phyloP scores from a whole-genome alignment of 2,329 filamentous ascomycete genomes.

The Pseudogymnoascus verrucosus region DNA sequence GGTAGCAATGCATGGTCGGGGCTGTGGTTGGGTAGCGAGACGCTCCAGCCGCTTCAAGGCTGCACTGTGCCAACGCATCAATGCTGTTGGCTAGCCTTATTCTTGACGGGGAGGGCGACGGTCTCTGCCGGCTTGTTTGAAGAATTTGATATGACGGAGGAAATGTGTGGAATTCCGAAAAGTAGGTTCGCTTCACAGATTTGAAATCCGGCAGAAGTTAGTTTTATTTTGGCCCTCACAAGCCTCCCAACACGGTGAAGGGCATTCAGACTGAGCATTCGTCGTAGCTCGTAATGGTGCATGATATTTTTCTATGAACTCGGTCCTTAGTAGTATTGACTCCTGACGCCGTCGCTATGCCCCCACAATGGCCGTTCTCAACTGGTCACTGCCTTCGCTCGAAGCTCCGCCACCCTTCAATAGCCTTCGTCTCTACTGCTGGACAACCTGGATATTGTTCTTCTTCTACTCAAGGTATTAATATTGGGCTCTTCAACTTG shows the following conservation, averaged over 20 bases:
- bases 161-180: not conserved
- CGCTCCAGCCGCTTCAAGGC: constrained; percentile 34
- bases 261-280: not conserved
- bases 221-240: not conserved
- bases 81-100: constrained; percentile 8
- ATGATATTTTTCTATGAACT: constrained; percentile 8
- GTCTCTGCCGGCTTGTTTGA: not conserved
- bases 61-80: constrained; percentile 19
- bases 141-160: not conserved
- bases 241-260: not conserved
- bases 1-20: constrained; percentile 22
- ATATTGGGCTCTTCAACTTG: not conserved
- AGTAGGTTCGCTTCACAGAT: not conserved
- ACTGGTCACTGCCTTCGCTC: not conserved
- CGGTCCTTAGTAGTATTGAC: constrained; percentile 4
- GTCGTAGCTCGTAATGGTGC: constrained; percentile 7
- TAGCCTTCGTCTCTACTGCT: constrained; percentile 43
- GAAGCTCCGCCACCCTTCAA: not conserved
- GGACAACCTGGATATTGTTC: constrained; percentile 81
- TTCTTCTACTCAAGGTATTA: constrained; percentile 55
- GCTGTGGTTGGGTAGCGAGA: constrained; percentile 42
- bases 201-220: not conserved
- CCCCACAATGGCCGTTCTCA: not conserved
- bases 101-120: not conserved
- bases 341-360: constrained; percentile 10